Evolutionary conservation across 2,329 filamentous ascomycete species (phyloP), one percentile per base, ranked within the genome.

Genomic region (Pezicula radicicola): DNA sequence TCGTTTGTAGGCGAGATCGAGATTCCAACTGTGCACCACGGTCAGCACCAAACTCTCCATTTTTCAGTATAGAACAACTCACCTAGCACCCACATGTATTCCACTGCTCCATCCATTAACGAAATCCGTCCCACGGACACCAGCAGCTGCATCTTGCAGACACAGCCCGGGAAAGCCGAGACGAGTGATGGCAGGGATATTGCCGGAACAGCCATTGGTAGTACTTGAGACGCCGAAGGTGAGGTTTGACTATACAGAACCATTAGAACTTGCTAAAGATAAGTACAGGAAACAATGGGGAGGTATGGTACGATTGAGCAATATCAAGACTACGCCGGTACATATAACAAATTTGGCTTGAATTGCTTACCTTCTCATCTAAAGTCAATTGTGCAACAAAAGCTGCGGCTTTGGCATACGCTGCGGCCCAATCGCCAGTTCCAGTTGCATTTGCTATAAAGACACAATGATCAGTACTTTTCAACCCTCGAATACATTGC

Each of bases 341-440:
- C 30, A 3, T 13, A 7, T 12, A 6, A 12, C 9, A 13, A 10
- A 33, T 30, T 30, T 7, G 4, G 30, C 30, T 10, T 33, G 30
- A 13, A 13, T 12, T 5, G 3, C 92, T 96, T 59, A 85, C 84
- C 72, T 91, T 91, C 66, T 91, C 88, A 2, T 86, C 87, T 50
- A 91, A 68, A 0, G 86, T 91, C 86, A 91, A 88, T 46, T 81
- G 78, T 49, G 81, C 78, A 16, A 91, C 87, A 16, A 91, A 66
- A 3, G 74, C 68, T 50, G 82, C 76, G 1, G 88, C 88, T 61
- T 87, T 88, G 49, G 70, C 70, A 62, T 90, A 91, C 61, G 85
- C 87, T 19, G 79, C 78, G 18, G 72, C 73, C 88, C 88, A 91
- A 6, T 50, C 52, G 3, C 37, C 48, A 16, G 27, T 27, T 16